Evolutionary conservation across 495 filamentous ascomycete species (phyloP), one percentile per base, ranked within the genome.

Genomic region (Aspergillus steynii): DNA sequence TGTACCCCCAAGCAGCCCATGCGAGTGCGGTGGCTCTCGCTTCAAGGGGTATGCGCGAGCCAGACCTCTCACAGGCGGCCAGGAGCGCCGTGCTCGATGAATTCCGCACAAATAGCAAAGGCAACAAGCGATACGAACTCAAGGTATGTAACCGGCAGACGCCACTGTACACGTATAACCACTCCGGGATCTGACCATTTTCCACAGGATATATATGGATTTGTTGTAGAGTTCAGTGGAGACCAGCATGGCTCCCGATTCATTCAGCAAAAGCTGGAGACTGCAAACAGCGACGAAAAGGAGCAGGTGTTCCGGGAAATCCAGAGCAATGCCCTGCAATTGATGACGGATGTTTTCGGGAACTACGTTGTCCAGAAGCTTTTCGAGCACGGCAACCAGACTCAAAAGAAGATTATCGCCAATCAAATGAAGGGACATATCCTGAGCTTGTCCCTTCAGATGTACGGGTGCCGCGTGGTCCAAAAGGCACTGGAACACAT

Each of bases 351-450:
- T 69, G 88, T 97, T 14, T 98, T 97, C 69, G 95, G 95, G 20
- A 99, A 99, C 74, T 99, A 98, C 69, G 95, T 99, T 42, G 95
- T 98, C 27, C 95, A 99, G 68, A 98, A 97, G 71, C 86, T 98
- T 62, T 98, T 97, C 65, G 94, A 98, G 74, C 92, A 98, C 68
- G 96, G 96, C 32, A 96, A 93, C 63, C 94, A 97, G 71, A 81
- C 86, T 6, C 96, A 98, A 72, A 99, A 99, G 76, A 92, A 89
- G 72, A 81, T 89, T 2, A 71, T 99, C 48, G 94, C 92, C 4
- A 85, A 86, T 54, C 83, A 88, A 65, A 97, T 99, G 93, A 91
- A 90, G 67, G 87, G 87, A 0, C 90, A 93, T 67, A 86, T 98
- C 10, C 74, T 90, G 47, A 81, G 84, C 29, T 75, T 99, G 37